phyloP scores from a whole-genome alignment of 768 basidiomycete species.

The Xerocomellus intermedius region DNA sequence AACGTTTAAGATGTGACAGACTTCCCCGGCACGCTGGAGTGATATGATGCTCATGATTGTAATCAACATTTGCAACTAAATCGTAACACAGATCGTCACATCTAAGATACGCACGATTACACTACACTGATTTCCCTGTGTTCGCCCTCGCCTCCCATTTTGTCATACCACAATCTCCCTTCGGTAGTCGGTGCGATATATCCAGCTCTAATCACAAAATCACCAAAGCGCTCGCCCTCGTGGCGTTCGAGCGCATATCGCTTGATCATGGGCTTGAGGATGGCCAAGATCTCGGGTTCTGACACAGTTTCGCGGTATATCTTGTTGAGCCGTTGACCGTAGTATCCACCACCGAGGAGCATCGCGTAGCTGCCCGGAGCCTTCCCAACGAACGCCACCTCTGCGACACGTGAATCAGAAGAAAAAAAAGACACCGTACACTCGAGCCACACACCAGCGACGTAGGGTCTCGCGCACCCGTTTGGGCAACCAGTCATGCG shows the following conservation, averaged over 20 bases:
- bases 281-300: slow-evolving; percentile 88
- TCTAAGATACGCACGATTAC: slow-evolving; percentile 1
- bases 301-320: slow-evolving; percentile 91
- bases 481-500: slow-evolving; percentile 98
- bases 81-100: neutral
- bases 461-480: slow-evolving; percentile 90
- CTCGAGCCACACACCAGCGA: slow-evolving; percentile 58
- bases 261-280: slow-evolving; percentile 92
- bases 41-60: slow-evolving; percentile 26
- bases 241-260: slow-evolving; percentile 83
- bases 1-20: neutral
- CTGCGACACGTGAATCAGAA: slow-evolving; percentile 37
- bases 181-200: slow-evolving; percentile 84
- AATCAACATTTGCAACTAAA: neutral
- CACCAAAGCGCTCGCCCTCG: slow-evolving; percentile 91
- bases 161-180: slow-evolving; percentile 85
- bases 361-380: slow-evolving; percentile 90
- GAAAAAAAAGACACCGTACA: neutral
- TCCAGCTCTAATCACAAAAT: slow-evolving; percentile 89
- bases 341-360: slow-evolving; percentile 94
- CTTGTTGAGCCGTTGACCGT: slow-evolving; percentile 94
- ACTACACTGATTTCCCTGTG: slow-evolving; percentile 36
- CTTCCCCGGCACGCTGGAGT: neutral
- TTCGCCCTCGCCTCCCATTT: slow-evolving; percentile 75
- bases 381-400: slow-evolving; percentile 96